A percentile compares a stretch with the other conserved stretches of the same genome.
Conservation (phyloP, 768 basidiomycete genomes). For the Stropharia rugosoannulata region DNA sequence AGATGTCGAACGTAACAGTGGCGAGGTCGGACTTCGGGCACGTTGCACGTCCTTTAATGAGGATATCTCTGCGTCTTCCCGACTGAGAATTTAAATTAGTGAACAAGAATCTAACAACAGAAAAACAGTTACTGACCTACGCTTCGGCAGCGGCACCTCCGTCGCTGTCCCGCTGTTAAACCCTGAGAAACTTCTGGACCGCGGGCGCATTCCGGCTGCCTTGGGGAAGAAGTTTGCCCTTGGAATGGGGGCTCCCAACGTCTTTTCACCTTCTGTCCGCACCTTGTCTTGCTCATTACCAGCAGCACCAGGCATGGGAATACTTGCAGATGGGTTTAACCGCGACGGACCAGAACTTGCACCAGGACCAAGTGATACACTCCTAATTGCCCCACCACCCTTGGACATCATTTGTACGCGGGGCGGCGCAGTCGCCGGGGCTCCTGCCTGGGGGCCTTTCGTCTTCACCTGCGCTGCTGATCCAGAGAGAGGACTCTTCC, state of each 20-base stretch:
- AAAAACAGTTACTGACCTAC: constrained; percentile 24
- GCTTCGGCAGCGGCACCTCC: constrained; percentile 28
- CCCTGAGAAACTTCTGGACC: constrained; percentile 78
- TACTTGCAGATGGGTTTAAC: constrained; percentile 1
- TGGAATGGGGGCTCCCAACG: constrained; percentile 36
- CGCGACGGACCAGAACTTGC: constrained; percentile 1
- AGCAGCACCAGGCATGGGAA: background rate
- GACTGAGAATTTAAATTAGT: constrained; percentile 17
- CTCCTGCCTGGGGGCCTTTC: background rate
- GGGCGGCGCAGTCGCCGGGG: constrained; percentile 1
- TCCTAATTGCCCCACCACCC: constrained; percentile 7
- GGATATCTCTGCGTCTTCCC: constrained; percentile 25
- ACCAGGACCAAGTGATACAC: constrained; percentile 4
- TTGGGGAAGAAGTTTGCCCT: constrained; percentile 67
- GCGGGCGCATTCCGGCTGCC: constrained; percentile 50
- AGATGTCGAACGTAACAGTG: constrained; percentile 1
- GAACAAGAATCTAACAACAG: constrained; percentile 1
- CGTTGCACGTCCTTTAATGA: constrained; percentile 20
- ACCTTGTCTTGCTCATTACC: background rate
- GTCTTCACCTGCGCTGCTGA: background rate
- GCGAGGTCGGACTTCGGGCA: constrained; percentile 15
- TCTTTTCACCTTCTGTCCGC: constrained; percentile 1
- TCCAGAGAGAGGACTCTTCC: background rate
- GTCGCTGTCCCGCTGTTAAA: constrained; percentile 40
- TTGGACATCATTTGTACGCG: constrained; percentile 14